phyloP scores from a whole-genome alignment of 1,284 basidiomycete species.

The Kalmanozyma brasiliensis region DNA sequence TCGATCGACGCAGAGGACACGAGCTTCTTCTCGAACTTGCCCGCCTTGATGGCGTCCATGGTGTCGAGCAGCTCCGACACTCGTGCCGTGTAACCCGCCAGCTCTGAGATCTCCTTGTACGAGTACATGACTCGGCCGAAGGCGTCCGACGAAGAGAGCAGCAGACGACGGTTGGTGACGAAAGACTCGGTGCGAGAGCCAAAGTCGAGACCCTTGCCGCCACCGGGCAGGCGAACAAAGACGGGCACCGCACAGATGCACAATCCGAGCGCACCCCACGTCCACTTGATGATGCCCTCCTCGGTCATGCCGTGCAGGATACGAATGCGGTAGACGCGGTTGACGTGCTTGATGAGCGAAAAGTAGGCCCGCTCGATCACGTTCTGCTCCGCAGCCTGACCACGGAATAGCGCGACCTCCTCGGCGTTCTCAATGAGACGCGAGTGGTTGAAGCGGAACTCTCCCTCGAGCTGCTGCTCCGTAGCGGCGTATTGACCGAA shows the following conservation, averaged over 20 bases:
- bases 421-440: conserved; percentile 92
- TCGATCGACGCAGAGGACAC: conserved; percentile 76
- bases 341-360: conserved; percentile 86
- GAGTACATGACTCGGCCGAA: conserved; percentile 85
- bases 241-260: conserved; percentile 93
- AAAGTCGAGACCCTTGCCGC: conserved; percentile 54
- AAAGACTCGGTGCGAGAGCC: conserved; percentile 71
- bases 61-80: conserved; percentile 89
- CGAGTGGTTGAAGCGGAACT: conserved; percentile 89
- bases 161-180: conserved; percentile 89
- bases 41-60: conserved; percentile 85
- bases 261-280: conserved; percentile 94
- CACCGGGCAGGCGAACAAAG: conserved; percentile 86
- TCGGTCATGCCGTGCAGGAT: conserved; percentile 85
- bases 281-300: conserved; percentile 93
- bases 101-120: conserved; percentile 90
- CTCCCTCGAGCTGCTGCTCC: conserved; percentile 77
- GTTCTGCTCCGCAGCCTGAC: conserved; percentile 90
- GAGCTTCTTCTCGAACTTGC: conserved; percentile 89
- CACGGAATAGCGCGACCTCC: conserved; percentile 91
- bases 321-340: conserved; percentile 80
- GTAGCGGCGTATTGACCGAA: conserved; percentile 92
- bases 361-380: conserved; percentile 91
- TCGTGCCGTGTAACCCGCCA: conserved; percentile 93
- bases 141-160: conserved; percentile 76